These are phyloP conservation scores for Globisporangium apiculatum DNA, from an alignment of 352 stramenopile species.

Conservation along the genomic window DNA sequence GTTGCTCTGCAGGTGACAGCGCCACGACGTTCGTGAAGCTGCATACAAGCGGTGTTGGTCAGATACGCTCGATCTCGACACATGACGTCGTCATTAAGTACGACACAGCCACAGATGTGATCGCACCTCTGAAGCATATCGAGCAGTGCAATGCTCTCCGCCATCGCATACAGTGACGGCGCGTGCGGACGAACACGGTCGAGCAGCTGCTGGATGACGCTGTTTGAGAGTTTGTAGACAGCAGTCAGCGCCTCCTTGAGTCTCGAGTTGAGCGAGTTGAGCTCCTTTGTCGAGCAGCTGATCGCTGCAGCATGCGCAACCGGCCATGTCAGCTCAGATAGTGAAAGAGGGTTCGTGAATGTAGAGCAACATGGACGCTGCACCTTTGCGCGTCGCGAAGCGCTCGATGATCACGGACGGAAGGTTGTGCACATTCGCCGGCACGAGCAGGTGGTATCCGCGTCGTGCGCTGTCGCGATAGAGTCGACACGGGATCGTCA, in stretches of 20 bases:
- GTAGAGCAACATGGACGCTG: too few relatives aligned
- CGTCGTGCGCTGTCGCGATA: constrained; percentile 21
- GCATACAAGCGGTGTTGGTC: neutral
- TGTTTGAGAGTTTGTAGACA: constrained; percentile 87
- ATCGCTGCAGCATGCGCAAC: constrained; percentile 37
- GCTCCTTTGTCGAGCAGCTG: constrained; percentile 81
- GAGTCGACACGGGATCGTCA: constrained; percentile 5
- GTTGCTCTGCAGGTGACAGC: constrained; percentile 57
- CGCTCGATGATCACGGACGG: constrained; percentile 59
- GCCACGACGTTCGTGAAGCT: constrained; percentile 88
- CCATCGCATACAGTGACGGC: constrained; percentile 74
- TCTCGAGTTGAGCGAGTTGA: constrained; percentile 81
- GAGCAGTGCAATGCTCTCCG: constrained; percentile 85
- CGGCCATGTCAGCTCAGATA: neutral
- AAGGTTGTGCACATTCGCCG: constrained; percentile 44
- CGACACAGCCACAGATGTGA: too few relatives aligned
- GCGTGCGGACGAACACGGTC: constrained; percentile 71
- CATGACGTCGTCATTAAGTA: too few relatives aligned
- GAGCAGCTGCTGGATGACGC: constrained; percentile 76
- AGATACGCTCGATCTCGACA: too few relatives aligned
- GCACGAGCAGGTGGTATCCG: constrained; percentile 70
- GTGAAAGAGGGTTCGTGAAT: too few relatives aligned
- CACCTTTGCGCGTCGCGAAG: constrained; percentile 57
- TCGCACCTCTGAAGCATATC: constrained; percentile 88
- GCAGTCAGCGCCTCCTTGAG: constrained; percentile 76